These are phyloP conservation scores for Cucurbita moschata DNA, from an alignment of 306 rosid species.

Conservation along the genomic window DNA sequence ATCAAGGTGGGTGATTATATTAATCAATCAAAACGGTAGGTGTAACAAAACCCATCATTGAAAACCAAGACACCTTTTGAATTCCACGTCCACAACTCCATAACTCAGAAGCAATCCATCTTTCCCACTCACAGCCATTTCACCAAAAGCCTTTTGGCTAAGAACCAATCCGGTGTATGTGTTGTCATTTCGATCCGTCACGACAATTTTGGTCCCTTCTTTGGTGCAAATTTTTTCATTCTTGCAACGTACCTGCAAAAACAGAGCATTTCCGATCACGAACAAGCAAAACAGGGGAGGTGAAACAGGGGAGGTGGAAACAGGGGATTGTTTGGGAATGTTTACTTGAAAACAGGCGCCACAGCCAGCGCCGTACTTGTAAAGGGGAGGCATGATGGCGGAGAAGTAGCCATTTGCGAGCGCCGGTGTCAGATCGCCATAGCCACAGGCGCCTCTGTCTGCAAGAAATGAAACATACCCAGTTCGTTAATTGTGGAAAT, in stretches of 20 bases:
- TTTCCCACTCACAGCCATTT: conserved; percentile 49
- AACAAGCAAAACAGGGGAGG: neutral
- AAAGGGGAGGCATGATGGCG: conserved; percentile 51
- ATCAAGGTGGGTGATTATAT: conserved; percentile 4
- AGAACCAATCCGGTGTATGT: conserved; percentile 60
- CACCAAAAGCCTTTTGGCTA: conserved; percentile 51
- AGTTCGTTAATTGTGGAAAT: conserved; percentile 19
- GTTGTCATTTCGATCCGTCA: conserved; percentile 51
- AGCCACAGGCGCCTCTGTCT: conserved; percentile 92
- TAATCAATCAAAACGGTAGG: neutral
- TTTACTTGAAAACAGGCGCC: conserved; percentile 84
- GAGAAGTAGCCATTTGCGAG: conserved; percentile 44
- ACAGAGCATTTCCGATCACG: neutral
- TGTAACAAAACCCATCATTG: neutral
- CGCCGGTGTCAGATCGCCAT: conserved; percentile 48
- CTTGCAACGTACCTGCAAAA: conserved; percentile 70
- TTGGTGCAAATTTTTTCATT: conserved; percentile 26
- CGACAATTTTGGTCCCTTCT: conserved; percentile 42
- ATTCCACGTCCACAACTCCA: conserved; percentile 63
- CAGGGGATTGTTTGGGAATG: neutral
- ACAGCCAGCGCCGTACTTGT: conserved; percentile 67
- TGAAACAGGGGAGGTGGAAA: too few relatives aligned
- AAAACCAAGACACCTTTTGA: conserved; percentile 32
- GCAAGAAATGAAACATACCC: neutral
- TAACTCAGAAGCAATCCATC: conserved; percentile 29